Evolutionary conservation across 805 yeast genomes (phyloP), one percentile per base, ranked within the genome.

Genomic region (Myxozyma mucilagina): DNA sequence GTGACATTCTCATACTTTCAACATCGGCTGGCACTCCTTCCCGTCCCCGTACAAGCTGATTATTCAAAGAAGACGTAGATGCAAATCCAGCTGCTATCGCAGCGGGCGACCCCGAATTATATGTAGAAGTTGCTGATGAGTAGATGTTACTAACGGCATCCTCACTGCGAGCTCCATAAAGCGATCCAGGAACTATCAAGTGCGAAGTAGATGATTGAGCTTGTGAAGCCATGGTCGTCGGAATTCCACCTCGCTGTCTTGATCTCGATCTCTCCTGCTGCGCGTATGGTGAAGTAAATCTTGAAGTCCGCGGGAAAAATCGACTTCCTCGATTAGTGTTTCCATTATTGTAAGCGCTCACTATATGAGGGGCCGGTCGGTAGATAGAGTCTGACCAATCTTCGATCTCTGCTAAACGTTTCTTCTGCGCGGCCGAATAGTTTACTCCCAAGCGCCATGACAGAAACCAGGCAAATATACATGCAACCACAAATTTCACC

Each of bases 391-490:
- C 88, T 3, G 92, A 86, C 97, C 98, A 94, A 67, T 84, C 82
- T 68, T 93, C 97, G 64, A 90, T 84, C 61, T 82, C 82, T 52
- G 84, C 81, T 50, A 84, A 83, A 68, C 92, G 84, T 62, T 81
- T 79, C 63, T 81, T 79, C 86, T 76, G 72, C 69, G 83, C 84
- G 64, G 81, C 79, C 52, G 86, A 77, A 32, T 76, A 76, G 62
- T 81, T 82, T 2, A 94, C 94, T 63, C 98, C 98, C 76, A 91
- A 97, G 39, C 68, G 45, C 66, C 68, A 83, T 9, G 97, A 81
- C 18, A 93, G 75, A 60, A 84, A 75, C 96, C 97, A 93, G 68
- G 87, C 85, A 79, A 87, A 94, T 72, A 91, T 90, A 71, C 93
- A 86, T 0, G 99, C 97, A 73, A 93, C 79, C 13, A 87, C 59